phyloP scores from a whole-genome alignment of 2,329 filamentous ascomycete species.

The Aspergillus sp. region DNA sequence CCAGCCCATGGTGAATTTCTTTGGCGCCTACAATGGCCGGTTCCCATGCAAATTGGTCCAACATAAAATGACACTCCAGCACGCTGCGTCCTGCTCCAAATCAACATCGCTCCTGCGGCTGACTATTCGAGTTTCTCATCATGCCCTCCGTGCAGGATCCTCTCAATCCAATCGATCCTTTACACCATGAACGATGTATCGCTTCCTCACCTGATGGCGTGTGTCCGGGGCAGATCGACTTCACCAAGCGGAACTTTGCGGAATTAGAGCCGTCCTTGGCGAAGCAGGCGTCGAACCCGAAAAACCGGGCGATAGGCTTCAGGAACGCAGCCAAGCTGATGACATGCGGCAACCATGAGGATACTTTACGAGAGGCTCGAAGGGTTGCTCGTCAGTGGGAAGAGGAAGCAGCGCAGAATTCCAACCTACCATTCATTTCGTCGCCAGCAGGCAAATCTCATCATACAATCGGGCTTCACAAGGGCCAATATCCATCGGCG shows the following conservation, averaged over 20 bases:
- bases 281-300: slow-evolving; percentile 1
- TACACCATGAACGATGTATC: slow-evolving; percentile 10
- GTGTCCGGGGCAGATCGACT: slow-evolving; percentile 2
- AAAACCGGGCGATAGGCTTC: slow-evolving; percentile 5
- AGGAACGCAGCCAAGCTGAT: slow-evolving; percentile 7
- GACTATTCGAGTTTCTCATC: too few relatives aligned
- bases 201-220: slow-evolving; percentile 3
- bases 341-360: slow-evolving; percentile 4
- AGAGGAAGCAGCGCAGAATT: slow-evolving; percentile 5
- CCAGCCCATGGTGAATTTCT: too few relatives aligned
- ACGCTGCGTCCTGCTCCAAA: too few relatives aligned
- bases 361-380: not conserved
- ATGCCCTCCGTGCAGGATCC: too few relatives aligned
- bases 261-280: slow-evolving; percentile 3
- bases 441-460: not conserved
- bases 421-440: not conserved
- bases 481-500: not conserved
- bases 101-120: too few relatives aligned
- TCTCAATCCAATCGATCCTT: too few relatives aligned
- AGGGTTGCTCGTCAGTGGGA: slow-evolving; percentile 1
- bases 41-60: too few relatives aligned
- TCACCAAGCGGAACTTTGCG: slow-evolving; percentile 1
- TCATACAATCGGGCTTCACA: slow-evolving; percentile 2
- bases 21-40: too few relatives aligned
- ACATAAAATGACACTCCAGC: too few relatives aligned